Conservation (phyloP, 257 asterid genomes). For the Solanum virginianum region DNA sequence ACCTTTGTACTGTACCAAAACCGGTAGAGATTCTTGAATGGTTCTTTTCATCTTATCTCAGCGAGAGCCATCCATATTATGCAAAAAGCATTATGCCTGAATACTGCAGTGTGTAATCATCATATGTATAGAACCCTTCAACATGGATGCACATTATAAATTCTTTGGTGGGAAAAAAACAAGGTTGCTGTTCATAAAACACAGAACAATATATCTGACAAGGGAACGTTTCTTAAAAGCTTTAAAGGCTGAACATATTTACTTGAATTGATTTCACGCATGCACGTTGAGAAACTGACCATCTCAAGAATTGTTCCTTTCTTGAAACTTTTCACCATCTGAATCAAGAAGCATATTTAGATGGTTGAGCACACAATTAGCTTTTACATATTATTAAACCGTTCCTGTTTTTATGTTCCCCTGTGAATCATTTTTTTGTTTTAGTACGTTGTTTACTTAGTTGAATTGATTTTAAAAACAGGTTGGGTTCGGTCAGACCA, state of each 20-base stretch:
- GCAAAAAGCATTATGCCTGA: background rate
- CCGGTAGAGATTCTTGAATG: background rate
- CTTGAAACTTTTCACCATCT: background rate
- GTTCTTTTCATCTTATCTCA: background rate
- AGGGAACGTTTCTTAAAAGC: background rate
- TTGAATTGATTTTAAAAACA: background rate
- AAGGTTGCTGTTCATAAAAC: background rate
- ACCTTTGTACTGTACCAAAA: background rate
- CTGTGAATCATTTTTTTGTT: background rate
- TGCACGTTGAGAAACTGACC: background rate
- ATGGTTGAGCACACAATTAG: background rate
- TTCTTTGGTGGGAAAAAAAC: background rate
- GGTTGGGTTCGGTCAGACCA: conserved; percentile 98
- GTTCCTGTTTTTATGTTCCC: background rate
- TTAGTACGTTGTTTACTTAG: background rate
- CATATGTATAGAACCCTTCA: background rate
- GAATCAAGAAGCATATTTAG: background rate
- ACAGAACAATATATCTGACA: background rate
- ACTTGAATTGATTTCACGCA: background rate
- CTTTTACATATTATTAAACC: background rate
- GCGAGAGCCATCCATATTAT: background rate
- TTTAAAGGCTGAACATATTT: background rate
- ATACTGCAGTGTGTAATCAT: background rate
- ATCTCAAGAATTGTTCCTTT: background rate
- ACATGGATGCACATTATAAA: background rate